These are phyloP conservation scores for Fusarium transvaalense DNA, from an alignment of 2,329 filamentous ascomycete genomes.

Conservation along the genomic window DNA sequence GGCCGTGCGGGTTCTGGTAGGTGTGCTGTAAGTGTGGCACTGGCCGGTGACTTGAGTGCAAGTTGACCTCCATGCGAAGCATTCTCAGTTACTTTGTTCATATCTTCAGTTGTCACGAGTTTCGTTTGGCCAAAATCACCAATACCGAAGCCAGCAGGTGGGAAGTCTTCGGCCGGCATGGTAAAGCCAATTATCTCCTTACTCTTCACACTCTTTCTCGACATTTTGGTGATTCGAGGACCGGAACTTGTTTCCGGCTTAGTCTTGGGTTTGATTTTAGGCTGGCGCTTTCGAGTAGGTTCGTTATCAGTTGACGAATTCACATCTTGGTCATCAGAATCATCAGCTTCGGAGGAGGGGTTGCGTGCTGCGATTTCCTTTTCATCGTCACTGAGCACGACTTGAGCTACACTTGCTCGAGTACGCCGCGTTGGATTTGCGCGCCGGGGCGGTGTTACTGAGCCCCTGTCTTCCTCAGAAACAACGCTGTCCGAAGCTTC, in stretches of 20 bases:
- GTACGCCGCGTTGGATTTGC: conserved; percentile 25
- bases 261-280: not conserved
- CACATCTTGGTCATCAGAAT: conserved; percentile 2
- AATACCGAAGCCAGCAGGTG: conserved; percentile 35
- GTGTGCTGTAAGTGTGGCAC: not conserved
- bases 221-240: conserved; percentile 57
- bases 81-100: not conserved
- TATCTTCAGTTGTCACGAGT: conserved; percentile 1
- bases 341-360: not conserved
- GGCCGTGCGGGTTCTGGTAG: not conserved
- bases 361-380: not conserved
- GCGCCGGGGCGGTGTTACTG: conserved; percentile 9
- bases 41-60: not conserved
- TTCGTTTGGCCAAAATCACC: not conserved
- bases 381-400: conserved; percentile 28
- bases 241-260: conserved; percentile 33
- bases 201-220: conserved; percentile 60
- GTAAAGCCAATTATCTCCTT: conserved; percentile 61
- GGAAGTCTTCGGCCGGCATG: conserved; percentile 31
- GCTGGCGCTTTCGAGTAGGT: conserved; percentile 6
- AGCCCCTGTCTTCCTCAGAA: conserved; percentile 8
- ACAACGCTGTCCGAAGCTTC: not conserved
- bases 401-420: conserved; percentile 13
- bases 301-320: conserved; percentile 1
- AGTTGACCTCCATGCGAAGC: conserved; percentile 5